phyloP scores from a whole-genome alignment of 495 filamentous ascomycete species.

The Monascus purpureus region DNA sequence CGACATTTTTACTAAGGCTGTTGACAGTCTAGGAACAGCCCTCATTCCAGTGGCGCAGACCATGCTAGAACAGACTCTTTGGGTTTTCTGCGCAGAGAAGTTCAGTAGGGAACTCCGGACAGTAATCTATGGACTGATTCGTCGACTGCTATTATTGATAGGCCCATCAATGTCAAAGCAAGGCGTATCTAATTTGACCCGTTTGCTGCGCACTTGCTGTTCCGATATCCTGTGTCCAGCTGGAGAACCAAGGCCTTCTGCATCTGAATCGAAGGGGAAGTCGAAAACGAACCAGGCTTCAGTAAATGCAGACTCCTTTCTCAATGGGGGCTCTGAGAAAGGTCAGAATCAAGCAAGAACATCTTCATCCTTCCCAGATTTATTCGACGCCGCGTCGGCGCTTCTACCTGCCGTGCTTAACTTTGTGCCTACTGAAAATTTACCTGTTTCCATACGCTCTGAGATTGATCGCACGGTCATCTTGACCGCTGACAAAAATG shows the following conservation, averaged over 20 bases:
- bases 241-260: slow-evolving; percentile 17
- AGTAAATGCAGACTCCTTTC: slow-evolving; percentile 42
- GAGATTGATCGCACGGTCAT: slow-evolving; percentile 70
- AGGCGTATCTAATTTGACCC: slow-evolving; percentile 40
- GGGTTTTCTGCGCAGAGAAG: slow-evolving; percentile 51
- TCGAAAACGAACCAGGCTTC: slow-evolving; percentile 21
- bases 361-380: slow-evolving; percentile 10
- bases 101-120: slow-evolving; percentile 41
- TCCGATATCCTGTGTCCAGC: slow-evolving; percentile 42
- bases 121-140: slow-evolving; percentile 42
- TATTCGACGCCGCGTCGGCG: slow-evolving; percentile 33
- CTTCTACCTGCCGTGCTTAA: slow-evolving; percentile 50
- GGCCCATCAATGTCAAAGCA: slow-evolving; percentile 52
- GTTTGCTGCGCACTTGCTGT: slow-evolving; percentile 48
- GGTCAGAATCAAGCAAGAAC: slow-evolving; percentile 6
- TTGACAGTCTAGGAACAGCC: slow-evolving; percentile 37
- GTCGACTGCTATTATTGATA: slow-evolving; percentile 40
- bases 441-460: slow-evolving; percentile 49
- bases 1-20: slow-evolving; percentile 37
- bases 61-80: slow-evolving; percentile 51
- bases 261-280: slow-evolving; percentile 18
- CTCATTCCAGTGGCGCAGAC: slow-evolving; percentile 40
- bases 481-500: slow-evolving; percentile 44
- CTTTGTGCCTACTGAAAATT: slow-evolving; percentile 42
- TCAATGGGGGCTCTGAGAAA: slow-evolving; percentile 25